Base-by-base conservation (phyloP, 1,284 basidiomycete species). In the Leccinum solheimii region DNA sequence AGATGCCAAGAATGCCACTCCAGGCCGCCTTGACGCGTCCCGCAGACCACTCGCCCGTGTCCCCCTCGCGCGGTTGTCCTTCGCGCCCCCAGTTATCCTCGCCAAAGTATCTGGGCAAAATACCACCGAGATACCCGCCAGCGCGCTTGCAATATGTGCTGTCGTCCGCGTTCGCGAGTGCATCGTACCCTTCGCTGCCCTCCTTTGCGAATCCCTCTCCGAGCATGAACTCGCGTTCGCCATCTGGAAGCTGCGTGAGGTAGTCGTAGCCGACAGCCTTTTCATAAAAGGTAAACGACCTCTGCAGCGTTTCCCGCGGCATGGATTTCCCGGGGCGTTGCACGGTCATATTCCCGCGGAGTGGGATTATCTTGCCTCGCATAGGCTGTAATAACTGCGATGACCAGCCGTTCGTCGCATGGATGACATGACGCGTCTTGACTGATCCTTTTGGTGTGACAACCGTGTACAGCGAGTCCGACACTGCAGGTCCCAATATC, bases 381-480 rank as follows among this genome's bases (percentile, higher is more conserved):
- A 81, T 68, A 1, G 76, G 73, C 19, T 70, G 64, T 59, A 85
- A 68, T 36, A 88, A 77, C 61, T 86, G 80, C 0, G 83, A 81
- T 9, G 76, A 76, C 77, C 86, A 87, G 48, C 76, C 85, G 64
- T 87, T 87, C 16, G 86, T 87, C 1, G 85, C 85, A 66, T 87
- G 86, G 19, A 87, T 72, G 43, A 88, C 72, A 66, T 82, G 81
- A 7, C 71, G 67, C 0, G 83, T 73, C 30, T 63, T 69, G 23
- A 83, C 67, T 5, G 59, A 60, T 2, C 85, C 84, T 16, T 75
- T 74, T 2, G 79, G 71, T 1, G 85, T 84, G 50, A 70, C 61
- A 40, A 81, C 63, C 14, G 75, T 76, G 71, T 83, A 82, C 30
- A 68, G 63, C 2, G 67, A 68, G 8, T 64, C 61, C 2, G 70